Evolutionary conservation across 2,329 filamentous ascomycete genomes (phyloP).

Genomic region (Phaeosphaeriaceae sp.): DNA sequence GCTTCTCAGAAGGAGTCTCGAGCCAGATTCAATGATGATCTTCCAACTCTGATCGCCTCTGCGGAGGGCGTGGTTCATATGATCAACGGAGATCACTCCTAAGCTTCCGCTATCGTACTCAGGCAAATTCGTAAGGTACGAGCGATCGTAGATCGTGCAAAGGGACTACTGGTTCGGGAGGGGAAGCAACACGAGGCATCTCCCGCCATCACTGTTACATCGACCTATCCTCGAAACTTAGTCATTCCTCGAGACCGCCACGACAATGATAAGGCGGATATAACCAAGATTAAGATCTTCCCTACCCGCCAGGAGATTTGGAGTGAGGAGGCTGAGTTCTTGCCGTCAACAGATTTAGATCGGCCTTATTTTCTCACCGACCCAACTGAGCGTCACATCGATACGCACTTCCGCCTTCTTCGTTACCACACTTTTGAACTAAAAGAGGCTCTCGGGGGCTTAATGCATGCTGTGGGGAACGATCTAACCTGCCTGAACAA

Average conservation of each 20-base stretch:
- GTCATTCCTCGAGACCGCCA: constrained; percentile 31
- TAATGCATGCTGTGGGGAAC: constrained; percentile 22
- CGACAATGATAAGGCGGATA: constrained; percentile 44
- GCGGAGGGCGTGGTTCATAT: too few species aligned
- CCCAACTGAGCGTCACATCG: constrained; percentile 35
- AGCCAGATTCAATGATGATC: too few species aligned
- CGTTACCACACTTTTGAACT: constrained; percentile 43
- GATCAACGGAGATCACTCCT: too few species aligned
- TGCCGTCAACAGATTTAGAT: constrained; percentile 38
- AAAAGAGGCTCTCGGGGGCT: constrained; percentile 27
- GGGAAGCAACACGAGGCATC: constrained; percentile 2
- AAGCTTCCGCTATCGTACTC: neutral
- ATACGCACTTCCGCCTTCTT: constrained; percentile 42
- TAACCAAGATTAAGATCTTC: constrained; percentile 38
- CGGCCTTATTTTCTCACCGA: constrained; percentile 35
- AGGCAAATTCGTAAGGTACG: constrained; percentile 15
- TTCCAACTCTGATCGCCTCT: too few species aligned
- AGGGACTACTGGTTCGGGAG: constrained; percentile 18
- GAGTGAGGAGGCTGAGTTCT: constrained; percentile 48
- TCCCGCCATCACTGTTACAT: neutral
- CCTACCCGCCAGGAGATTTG: constrained; percentile 41
- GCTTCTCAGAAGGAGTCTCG: too few species aligned
- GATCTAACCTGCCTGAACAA: constrained; percentile 7
- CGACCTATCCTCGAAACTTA: constrained; percentile 32
- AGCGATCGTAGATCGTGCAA: constrained; percentile 22